phyloP scores from a whole-genome alignment of 1,139 yeast genomes.

The Scheffersomyces illinoinensis region DNA sequence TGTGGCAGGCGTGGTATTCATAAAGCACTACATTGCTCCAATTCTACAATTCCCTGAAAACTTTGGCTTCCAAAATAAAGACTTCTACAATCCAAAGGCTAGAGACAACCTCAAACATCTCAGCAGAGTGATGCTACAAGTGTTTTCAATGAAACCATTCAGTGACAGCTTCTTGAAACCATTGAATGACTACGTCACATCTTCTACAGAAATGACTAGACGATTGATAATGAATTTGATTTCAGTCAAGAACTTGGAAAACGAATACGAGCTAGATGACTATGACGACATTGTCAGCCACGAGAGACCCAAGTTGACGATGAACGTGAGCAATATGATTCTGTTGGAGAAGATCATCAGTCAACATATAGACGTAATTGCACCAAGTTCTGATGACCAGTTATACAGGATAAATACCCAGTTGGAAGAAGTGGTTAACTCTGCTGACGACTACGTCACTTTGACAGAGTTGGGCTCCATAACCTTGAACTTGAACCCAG shows the following conservation, averaged over 20 bases:
- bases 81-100: slow-evolving; percentile 31
- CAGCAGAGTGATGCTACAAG: slow-evolving; percentile 61
- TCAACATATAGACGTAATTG: slow-evolving; percentile 51
- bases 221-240: slow-evolving; percentile 49
- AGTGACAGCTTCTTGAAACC: slow-evolving; percentile 77
- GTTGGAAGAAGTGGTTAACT: slow-evolving; percentile 34
- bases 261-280: slow-evolving; percentile 59
- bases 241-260: slow-evolving; percentile 58
- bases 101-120: slow-evolving; percentile 60
- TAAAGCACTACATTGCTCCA: slow-evolving; percentile 64
- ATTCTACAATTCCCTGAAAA: slow-evolving; percentile 70
- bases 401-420: slow-evolving; percentile 44
- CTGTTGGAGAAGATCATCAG: slow-evolving; percentile 59
- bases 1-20: slow-evolving; percentile 67
- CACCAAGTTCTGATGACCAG: slow-evolving; percentile 57
- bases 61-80: slow-evolving; percentile 45
- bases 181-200: slow-evolving; percentile 66
- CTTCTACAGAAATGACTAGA: slow-evolving; percentile 49
- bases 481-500: slow-evolving; percentile 49
- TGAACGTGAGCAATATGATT: slow-evolving; percentile 67
- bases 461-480: slow-evolving; percentile 43
- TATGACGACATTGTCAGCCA: slow-evolving; percentile 73
- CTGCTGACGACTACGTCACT: slow-evolving; percentile 42
- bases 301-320: slow-evolving; percentile 61
- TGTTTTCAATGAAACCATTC: slow-evolving; percentile 69